A percentile compares a stretch with the other conserved stretches of the same genome.
These are phyloP conservation scores for Calendula officinalis DNA, from an alignment of 129 eudicot genomes.

Conservation along the genomic window DNA sequence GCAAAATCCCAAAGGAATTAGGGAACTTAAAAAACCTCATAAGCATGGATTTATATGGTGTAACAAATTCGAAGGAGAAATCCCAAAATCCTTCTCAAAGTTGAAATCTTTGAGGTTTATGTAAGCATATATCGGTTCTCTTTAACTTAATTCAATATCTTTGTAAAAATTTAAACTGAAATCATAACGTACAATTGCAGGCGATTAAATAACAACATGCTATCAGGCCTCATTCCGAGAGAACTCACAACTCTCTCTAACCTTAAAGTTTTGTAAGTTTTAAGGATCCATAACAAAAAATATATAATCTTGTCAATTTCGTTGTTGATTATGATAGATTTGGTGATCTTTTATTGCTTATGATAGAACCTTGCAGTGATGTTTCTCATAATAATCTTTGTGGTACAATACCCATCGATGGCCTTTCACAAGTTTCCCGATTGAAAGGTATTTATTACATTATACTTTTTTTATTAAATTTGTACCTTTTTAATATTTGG, in stretches of 20 bases:
- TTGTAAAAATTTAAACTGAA: constrained; percentile 3
- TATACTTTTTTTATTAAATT: neutral
- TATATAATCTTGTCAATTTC: neutral
- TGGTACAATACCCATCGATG: constrained; percentile 89
- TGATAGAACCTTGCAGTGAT: constrained; percentile 61
- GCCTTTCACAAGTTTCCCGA: constrained; percentile 62
- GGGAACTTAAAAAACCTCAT: constrained; percentile 71
- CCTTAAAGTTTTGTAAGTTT: constrained; percentile 83
- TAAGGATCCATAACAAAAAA: neutral
- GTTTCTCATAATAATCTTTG: constrained; percentile 73
- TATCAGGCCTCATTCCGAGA: constrained; percentile 83
- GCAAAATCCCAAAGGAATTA: constrained; percentile 72
- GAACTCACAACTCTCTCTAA: constrained; percentile 63
- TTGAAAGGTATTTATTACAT: constrained; percentile 47
- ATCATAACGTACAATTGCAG: constrained; percentile 36
- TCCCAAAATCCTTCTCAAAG: constrained; percentile 69
- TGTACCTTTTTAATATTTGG: constrained; percentile 1
- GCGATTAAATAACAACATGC: constrained; percentile 73
- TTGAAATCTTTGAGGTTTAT: constrained; percentile 67
- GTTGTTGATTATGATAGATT: neutral
- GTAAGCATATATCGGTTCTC: constrained; percentile 43
- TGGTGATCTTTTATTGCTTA: neutral
- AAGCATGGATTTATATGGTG: constrained; percentile 81
- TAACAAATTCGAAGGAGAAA: constrained; percentile 66
- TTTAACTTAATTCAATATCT: neutral